phyloP scores from a whole-genome alignment of 106 monocot species.

The Dactylorhiza incarnata region DNA sequence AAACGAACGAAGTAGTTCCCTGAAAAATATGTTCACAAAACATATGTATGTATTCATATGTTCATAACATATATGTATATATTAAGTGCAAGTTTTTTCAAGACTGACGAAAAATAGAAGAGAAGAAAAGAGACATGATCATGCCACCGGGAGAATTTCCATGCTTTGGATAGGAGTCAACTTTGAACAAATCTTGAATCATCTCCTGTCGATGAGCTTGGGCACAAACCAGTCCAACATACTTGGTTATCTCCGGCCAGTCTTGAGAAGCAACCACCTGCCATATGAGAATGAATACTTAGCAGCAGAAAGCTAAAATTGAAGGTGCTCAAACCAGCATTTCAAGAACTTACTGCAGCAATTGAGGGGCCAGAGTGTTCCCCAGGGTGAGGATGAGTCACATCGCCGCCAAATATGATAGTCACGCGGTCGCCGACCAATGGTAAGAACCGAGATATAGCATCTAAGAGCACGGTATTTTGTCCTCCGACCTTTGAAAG shows the following conservation, averaged over 20 bases:
- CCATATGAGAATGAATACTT: neutral
- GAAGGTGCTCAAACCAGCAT: no score
- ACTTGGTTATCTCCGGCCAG: slow-evolving; percentile 9
- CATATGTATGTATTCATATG: no score
- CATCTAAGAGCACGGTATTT: slow-evolving; percentile 43
- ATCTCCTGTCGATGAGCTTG: slow-evolving; percentile 25
- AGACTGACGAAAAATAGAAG: no score
- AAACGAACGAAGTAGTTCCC: no score
- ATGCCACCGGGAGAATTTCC: slow-evolving; percentile 35
- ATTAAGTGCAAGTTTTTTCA: no score
- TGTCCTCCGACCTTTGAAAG: slow-evolving; percentile 44
- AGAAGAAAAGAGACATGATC: slow-evolving; percentile 7
- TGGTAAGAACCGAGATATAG: slow-evolving; percentile 27
- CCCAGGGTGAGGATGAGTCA: slow-evolving; percentile 53
- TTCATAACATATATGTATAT: no score
- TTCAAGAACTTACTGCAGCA: slow-evolving; percentile 18
- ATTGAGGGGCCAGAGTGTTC: slow-evolving; percentile 54
- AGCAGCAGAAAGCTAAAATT: no score
- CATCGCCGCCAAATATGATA: slow-evolving; percentile 71
- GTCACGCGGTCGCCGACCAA: slow-evolving; percentile 31
- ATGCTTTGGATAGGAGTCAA: slow-evolving; percentile 28
- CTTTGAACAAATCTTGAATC: slow-evolving; percentile 34
- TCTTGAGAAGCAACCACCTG: slow-evolving; percentile 52
- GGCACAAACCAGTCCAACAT: slow-evolving; percentile 29
- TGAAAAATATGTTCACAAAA: no score